Evolutionary conservation across 768 basidiomycete genomes (phyloP), one percentile per base, ranked within the genome.

Genomic region (Kwoniella dendrophila): DNA sequence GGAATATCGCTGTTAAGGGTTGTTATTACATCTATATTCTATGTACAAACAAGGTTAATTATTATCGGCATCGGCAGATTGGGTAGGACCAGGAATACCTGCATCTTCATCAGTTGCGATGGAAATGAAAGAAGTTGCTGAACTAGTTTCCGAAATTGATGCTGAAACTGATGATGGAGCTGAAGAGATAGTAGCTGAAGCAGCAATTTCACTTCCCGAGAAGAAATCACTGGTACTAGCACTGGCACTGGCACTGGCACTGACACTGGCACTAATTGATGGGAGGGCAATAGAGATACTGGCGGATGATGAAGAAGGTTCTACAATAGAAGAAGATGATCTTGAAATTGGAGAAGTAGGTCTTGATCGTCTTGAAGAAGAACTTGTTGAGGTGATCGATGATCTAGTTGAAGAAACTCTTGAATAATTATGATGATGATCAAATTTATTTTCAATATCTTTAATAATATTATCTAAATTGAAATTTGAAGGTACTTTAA

Each of bases 241-340:
- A 26, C 24, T 57, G 56, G 27, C 22, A 24, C 41, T 44, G 12
- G 53, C 53, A 27, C 18, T 44, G 27, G 33, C 54, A n/a, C 54
- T 44, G 30, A 20, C 27, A 29, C 20, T 41, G 34, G 27, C 11
- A 16, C 41, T 44, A 18, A 38, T 20, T 8, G 34, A 54, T 14
- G 10, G 22, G 5, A 26, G 45, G 32, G 27, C n/a, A 12, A 22
- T 57, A 30, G 51, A 22, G 14, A 14, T 26, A 22, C 30, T 2
- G 7, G 24, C 44, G 4, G 36, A 26, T 29, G 16, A 24, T 24
- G 56, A 34, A 30, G 26, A 12, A 18, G 56, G 12, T 12, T 26
- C 14, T 11, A 27, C 36, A 22, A 16, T 12, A 30, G 34, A 55
- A 22, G 36, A 20, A 30, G 36, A 18, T 24, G 20, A 55, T 26